phyloP scores from a whole-genome alignment of 1,139 yeast species.

The Blastobotrys arbuscula region DNA sequence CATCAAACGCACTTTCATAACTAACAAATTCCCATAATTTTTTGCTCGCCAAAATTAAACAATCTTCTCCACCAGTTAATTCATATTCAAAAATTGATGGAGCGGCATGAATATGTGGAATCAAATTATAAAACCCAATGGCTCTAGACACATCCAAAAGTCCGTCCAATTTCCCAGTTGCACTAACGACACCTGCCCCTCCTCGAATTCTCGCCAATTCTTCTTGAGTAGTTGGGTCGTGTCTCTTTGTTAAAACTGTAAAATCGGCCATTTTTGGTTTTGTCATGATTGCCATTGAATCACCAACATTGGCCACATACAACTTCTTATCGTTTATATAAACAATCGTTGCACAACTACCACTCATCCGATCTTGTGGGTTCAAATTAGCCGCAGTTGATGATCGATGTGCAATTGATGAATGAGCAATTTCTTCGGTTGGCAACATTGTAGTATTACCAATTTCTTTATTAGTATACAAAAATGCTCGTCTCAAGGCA shows the following conservation, averaged over 20 bases:
- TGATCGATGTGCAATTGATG: slow-evolving; percentile 32
- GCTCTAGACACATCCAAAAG: slow-evolving; percentile 81
- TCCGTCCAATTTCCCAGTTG: slow-evolving; percentile 82
- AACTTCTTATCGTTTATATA: slow-evolving; percentile 67
- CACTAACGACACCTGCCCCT: slow-evolving; percentile 85
- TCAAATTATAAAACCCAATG: slow-evolving; percentile 78
- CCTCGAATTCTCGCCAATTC: slow-evolving; percentile 88
- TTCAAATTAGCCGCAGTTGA: slow-evolving; percentile 32
- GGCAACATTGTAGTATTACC: slow-evolving; percentile 42
- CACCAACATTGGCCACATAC: slow-evolving; percentile 88
- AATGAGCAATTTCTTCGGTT: slow-evolving; percentile 31
- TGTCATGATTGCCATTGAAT: slow-evolving; percentile 75
- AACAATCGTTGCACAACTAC: slow-evolving; percentile 77
- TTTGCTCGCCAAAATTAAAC: slow-evolving; percentile 78
- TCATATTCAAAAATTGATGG: slow-evolving; percentile 67
- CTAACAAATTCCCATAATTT: slow-evolving; percentile 83
- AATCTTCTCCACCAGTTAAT: slow-evolving; percentile 68
- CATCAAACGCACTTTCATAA: slow-evolving; percentile 83
- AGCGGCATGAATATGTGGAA: slow-evolving; percentile 87
- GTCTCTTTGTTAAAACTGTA: slow-evolving; percentile 64
- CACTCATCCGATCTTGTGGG: slow-evolving; percentile 67
- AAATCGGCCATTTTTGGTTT: slow-evolving; percentile 81
- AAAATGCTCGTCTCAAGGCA: slow-evolving; percentile 75
- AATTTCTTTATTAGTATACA: slow-evolving; percentile 75
- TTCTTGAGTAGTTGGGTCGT: slow-evolving; percentile 72